Evolutionary conservation across 805 yeast species (phyloP).

Genomic region (Kuraishia floccosa): DNA sequence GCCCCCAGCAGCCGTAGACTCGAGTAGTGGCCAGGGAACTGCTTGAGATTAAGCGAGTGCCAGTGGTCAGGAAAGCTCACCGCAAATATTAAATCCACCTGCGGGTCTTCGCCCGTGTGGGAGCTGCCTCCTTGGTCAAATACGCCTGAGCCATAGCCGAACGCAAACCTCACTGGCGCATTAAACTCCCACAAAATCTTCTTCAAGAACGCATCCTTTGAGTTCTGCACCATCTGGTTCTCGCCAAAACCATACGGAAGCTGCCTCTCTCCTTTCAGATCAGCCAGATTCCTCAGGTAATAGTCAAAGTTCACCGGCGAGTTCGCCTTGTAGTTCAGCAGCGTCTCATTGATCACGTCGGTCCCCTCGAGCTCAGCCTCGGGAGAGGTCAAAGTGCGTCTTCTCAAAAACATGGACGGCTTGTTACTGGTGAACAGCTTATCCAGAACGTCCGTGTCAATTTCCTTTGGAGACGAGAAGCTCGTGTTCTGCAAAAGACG

Average conservation of each 20-base stretch:
- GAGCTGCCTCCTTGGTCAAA: constrained; percentile 57
- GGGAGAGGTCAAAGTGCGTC: no score
- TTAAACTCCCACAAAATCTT: constrained; percentile 44
- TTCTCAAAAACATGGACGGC: no score
- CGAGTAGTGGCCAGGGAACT: constrained; percentile 72
- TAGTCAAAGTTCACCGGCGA: constrained; percentile 23
- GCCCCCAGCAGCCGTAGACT: constrained; percentile 50
- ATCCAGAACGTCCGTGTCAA: constrained; percentile 16
- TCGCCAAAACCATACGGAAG: constrained; percentile 47
- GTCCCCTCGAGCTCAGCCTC: no score
- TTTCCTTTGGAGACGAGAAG: constrained; percentile 6
- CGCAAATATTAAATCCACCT: constrained; percentile 77
- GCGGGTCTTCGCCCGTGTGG: constrained; percentile 35
- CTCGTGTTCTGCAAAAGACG: no score
- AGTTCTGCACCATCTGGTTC: constrained; percentile 44
- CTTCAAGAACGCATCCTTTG: constrained; percentile 31
- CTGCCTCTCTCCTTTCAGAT: constrained; percentile 22
- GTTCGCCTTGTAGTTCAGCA: constrained; percentile 13
- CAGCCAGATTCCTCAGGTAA: constrained; percentile 17
- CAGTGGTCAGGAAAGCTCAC: constrained; percentile 67
- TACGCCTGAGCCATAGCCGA: constrained; percentile 95
- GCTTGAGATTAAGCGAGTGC: constrained; percentile 62
- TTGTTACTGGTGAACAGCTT: constrained; percentile 16
- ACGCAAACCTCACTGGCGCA: constrained; percentile 68
- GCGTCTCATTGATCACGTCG: constrained; percentile 14